These are phyloP conservation scores for Mycocentrospora acerina DNA, from an alignment of 2,329 filamentous ascomycete genomes.

Conservation along the genomic window DNA sequence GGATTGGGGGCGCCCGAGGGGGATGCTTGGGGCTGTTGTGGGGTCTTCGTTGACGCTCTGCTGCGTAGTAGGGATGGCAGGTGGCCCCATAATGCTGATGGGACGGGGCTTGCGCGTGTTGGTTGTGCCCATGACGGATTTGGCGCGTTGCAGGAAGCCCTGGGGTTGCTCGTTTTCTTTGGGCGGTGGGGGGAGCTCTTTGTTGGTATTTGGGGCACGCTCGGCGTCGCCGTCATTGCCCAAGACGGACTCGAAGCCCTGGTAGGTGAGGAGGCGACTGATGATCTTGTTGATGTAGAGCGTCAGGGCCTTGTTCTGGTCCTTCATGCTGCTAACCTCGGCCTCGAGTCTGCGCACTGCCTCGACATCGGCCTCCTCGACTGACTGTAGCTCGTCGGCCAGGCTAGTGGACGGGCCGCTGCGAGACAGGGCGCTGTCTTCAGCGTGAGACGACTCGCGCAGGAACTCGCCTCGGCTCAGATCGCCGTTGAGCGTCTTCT, in stretches of 20 bases:
- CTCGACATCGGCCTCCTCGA: slow-evolving; percentile 53
- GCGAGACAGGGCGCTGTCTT: slow-evolving; percentile 35
- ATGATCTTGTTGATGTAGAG: slow-evolving; percentile 99
- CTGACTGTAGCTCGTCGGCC: slow-evolving; percentile 83
- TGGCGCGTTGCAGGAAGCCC: slow-evolving; percentile 59
- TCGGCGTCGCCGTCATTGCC: slow-evolving; percentile 65
- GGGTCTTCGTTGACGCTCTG: slow-evolving; percentile 57
- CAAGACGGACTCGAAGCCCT: slow-evolving; percentile 91
- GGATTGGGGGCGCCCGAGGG: slow-evolving; percentile 62
- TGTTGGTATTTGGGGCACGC: slow-evolving; percentile 62
- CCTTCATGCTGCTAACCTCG: slow-evolving; percentile 78
- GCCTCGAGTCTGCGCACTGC: slow-evolving; percentile 67
- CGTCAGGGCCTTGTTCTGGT: slow-evolving; percentile 95
- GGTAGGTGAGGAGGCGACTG: slow-evolving; percentile 87
- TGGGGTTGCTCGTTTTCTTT: slow-evolving; percentile 51
- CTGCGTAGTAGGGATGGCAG: slow-evolving; percentile 26
- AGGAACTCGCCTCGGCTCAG: slow-evolving; percentile 82
- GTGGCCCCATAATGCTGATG: slow-evolving; percentile 35
- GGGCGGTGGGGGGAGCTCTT: slow-evolving; percentile 80
- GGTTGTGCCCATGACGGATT: slow-evolving; percentile 55
- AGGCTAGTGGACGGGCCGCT: slow-evolving; percentile 41
- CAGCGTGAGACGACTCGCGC: slow-evolving; percentile 48
- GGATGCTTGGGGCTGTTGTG: slow-evolving; percentile 74
- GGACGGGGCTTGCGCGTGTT: slow-evolving; percentile 46
- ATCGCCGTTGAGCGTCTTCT: slow-evolving; percentile 94